Conservation (phyloP, 805 yeast species). For the Hyphopichia homilentoma region DNA sequence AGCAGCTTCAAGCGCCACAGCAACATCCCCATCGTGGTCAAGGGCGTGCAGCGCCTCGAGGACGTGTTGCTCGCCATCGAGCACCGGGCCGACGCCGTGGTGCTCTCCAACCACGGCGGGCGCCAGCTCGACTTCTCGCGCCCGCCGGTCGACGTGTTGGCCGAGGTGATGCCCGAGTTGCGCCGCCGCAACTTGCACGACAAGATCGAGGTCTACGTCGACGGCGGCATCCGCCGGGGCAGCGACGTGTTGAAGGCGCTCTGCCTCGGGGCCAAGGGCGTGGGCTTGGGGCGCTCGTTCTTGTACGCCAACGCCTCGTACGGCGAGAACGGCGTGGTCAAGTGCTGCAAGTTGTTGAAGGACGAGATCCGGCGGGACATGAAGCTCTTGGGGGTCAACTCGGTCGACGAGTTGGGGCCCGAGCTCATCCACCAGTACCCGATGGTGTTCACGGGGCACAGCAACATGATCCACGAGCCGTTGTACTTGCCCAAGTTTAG, state of each 20-base stretch:
- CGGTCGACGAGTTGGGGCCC: slow-evolving; percentile 45
- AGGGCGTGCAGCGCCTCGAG: slow-evolving; percentile 79
- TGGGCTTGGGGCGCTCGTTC: slow-evolving; percentile 67
- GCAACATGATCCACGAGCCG: slow-evolving; percentile 10
- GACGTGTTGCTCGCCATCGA: slow-evolving; percentile 74
- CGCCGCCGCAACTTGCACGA: slow-evolving; percentile 44
- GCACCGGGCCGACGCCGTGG: slow-evolving; percentile 69
- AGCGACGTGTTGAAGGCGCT: slow-evolving; percentile 63
- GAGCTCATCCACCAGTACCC: slow-evolving; percentile 21
- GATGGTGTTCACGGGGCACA: slow-evolving; percentile 21
- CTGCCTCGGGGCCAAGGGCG: slow-evolving; percentile 67
- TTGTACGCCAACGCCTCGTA: slow-evolving; percentile 60
- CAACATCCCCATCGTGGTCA: slow-evolving; percentile 47
- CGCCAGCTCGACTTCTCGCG: slow-evolving; percentile 79
- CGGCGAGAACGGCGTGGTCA: slow-evolving; percentile 62
- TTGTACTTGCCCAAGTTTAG: slow-evolving; percentile 12
- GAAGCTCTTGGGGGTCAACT: slow-evolving; percentile 76
- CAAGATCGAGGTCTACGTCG: slow-evolving; percentile 51
- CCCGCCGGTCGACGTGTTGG: slow-evolving; percentile 72
- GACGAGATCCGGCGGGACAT: slow-evolving; percentile 75
- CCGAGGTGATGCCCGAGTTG: slow-evolving; percentile 60
- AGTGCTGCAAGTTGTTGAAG: slow-evolving; percentile 56
- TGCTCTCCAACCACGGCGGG: slow-evolving; percentile 86
- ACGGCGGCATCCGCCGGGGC: slow-evolving; percentile 70
- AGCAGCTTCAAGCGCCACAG: slow-evolving; percentile 25